Evolutionary conservation across 2,329 filamentous ascomycete species (phyloP).

Genomic region (Podosphaera aphanis): DNA sequence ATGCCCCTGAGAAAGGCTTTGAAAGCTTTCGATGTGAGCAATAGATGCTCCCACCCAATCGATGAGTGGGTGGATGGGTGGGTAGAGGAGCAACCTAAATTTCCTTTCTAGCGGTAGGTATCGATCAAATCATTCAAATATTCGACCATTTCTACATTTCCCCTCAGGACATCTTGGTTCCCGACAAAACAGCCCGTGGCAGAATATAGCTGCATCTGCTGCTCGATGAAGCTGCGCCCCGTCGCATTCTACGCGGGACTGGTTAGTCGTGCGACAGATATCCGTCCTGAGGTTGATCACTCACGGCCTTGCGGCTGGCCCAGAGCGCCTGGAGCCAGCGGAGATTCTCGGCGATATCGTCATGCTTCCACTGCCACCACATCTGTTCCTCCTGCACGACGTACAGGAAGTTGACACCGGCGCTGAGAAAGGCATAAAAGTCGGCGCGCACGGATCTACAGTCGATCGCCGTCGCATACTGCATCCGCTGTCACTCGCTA

Average conservation of each 20-base stretch:
- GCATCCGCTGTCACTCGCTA: too few species aligned
- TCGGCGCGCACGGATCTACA: constrained; percentile 2
- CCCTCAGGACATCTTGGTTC: constrained; percentile 14
- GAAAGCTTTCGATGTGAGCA: too few species aligned
- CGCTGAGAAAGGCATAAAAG: constrained; percentile 11
- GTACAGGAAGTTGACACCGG: constrained; percentile 12
- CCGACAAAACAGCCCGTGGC: constrained; percentile 12
- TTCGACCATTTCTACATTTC: constrained; percentile 16
- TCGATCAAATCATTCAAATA: constrained; percentile 17
- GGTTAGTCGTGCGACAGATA: too few species aligned
- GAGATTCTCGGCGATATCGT: constrained; percentile 3
- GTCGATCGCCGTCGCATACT: too few species aligned
- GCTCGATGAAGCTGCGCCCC: constrained; percentile 13
- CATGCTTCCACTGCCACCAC: constrained; percentile 7
- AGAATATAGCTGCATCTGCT: constrained; percentile 13
- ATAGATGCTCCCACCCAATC: too few species aligned
- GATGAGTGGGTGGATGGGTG: too few species aligned
- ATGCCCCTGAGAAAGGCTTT: too few species aligned
- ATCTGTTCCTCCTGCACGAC: constrained; percentile 12
- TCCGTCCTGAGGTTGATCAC: constrained; percentile 3
- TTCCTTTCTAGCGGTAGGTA: too few species aligned
- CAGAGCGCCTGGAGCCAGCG: constrained; percentile 12
- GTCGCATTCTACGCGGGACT: too few species aligned
- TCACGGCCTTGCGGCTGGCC: constrained; percentile 14
- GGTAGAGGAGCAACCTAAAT: too few species aligned